These are phyloP conservation scores for Alternaria ethzedia DNA, from an alignment of 2,329 filamentous ascomycete genomes.

Conservation along the genomic window DNA sequence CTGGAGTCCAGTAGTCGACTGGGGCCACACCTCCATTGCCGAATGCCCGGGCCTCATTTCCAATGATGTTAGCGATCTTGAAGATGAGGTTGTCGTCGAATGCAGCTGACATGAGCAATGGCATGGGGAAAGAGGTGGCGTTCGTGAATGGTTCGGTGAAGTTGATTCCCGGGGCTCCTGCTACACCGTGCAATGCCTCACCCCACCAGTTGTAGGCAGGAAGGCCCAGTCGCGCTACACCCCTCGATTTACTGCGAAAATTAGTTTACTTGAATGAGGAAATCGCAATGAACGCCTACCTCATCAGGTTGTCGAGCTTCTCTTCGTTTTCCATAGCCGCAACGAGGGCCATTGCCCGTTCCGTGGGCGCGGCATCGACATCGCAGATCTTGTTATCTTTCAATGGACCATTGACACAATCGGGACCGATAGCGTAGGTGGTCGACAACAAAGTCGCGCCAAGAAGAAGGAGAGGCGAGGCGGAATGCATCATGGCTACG, in stretches of 20 bases:
- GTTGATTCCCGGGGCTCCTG: constrained; percentile 59
- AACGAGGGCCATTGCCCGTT: constrained; percentile 58
- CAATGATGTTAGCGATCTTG: constrained; percentile 62
- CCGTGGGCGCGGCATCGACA: constrained; percentile 43
- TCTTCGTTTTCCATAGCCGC: constrained; percentile 60
- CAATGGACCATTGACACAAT: constrained; percentile 59
- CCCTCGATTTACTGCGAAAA: constrained; percentile 56
- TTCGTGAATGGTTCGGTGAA: constrained; percentile 64
- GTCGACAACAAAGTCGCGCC: constrained; percentile 3
- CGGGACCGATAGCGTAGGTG: constrained; percentile 45
- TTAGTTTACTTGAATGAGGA: constrained; percentile 34
- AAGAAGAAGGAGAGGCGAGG: constrained; percentile 1
- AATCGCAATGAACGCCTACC: constrained; percentile 8
- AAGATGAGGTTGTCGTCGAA: constrained; percentile 69
- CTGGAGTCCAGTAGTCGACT: constrained; percentile 67
- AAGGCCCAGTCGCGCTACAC: constrained; percentile 63
- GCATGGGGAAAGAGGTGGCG: constrained; percentile 70
- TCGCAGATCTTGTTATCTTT: constrained; percentile 59
- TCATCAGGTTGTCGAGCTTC: constrained; percentile 51
- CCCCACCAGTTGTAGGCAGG: constrained; percentile 62
- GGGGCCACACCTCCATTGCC: constrained; percentile 64
- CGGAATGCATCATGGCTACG: constrained; percentile 1
- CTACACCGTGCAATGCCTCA: constrained; percentile 69
- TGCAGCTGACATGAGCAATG: constrained; percentile 66
- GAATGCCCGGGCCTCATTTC: constrained; percentile 69